A percentile compares a stretch with the other conserved stretches of the same genome.
Evolutionary conservation across 805 yeast genomes (phyloP).

Genomic region (Candida nemodendra): DNA sequence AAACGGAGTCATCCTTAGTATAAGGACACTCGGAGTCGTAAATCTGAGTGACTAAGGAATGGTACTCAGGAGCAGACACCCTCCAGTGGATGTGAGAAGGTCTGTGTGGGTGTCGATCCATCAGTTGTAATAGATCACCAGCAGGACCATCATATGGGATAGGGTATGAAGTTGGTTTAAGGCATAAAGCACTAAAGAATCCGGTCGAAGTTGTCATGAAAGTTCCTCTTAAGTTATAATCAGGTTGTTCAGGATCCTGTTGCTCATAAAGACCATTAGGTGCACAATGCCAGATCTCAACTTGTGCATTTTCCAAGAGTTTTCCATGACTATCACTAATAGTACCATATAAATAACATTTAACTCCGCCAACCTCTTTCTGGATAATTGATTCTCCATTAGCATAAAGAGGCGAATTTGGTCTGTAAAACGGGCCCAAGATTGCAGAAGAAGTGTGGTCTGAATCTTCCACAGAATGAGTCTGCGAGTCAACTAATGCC

Average conservation of each 20-base stretch:
- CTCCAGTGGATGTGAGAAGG: constrained; percentile 36
- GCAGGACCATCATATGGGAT: constrained; percentile 42
- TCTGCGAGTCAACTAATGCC: constrained; percentile 34
- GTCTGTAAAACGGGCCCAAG: constrained; percentile 37
- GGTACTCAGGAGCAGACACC: constrained; percentile 28
- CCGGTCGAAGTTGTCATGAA: constrained; percentile 30
- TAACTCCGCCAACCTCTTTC: constrained; percentile 36
- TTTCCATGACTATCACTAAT: constrained; percentile 30
- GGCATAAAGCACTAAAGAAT: constrained; percentile 28
- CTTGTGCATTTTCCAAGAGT: constrained; percentile 30
- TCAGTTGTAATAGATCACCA: constrained; percentile 31
- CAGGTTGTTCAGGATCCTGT: constrained; percentile 38
- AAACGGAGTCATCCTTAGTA: constrained; percentile 34
- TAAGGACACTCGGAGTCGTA: constrained; percentile 33
- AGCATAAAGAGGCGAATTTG: constrained; percentile 29
- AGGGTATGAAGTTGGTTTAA: constrained; percentile 37
- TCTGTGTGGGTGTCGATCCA: constrained; percentile 38
- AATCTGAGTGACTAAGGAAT: constrained; percentile 33
- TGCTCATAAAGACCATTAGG: constrained; percentile 37
- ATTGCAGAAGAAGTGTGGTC: constrained; percentile 33
- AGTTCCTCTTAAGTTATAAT: constrained; percentile 34
- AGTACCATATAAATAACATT: constrained; percentile 27
- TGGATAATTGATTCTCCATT: constrained; percentile 33
- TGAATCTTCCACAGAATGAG: constrained; percentile 22
- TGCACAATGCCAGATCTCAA: constrained; percentile 40